These are phyloP conservation scores for Camellia oleifera DNA, from an alignment of 179 eudicot species.

Conservation along the genomic window DNA sequence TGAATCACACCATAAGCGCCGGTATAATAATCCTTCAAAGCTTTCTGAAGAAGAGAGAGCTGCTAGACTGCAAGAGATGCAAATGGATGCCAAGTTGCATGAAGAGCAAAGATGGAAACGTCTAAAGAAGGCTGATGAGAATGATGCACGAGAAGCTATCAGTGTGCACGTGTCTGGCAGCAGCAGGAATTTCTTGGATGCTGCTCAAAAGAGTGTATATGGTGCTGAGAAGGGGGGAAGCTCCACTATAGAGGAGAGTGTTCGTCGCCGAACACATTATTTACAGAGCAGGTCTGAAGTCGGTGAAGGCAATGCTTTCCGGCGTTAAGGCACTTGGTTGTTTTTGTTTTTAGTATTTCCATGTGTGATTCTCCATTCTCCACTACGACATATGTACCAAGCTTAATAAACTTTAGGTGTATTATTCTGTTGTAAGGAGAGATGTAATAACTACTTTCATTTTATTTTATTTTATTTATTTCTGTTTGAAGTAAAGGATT, in stretches of 20 bases:
- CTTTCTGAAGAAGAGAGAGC: conserved; percentile 93
- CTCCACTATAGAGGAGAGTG: conserved; percentile 87
- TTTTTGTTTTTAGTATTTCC: background rate
- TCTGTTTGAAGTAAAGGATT: background rate
- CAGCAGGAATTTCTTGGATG: conserved; percentile 68
- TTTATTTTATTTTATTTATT: background rate
- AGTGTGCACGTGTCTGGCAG: conserved; percentile 20
- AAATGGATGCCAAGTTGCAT: conserved; percentile 83
- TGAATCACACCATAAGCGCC: conserved; percentile 41
- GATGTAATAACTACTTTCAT: background rate
- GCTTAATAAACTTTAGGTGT: conserved; percentile 5
- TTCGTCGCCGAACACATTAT: conserved; percentile 81
- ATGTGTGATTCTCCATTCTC: background rate
- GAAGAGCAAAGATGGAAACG: conserved; percentile 93
- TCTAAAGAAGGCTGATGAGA: conserved; percentile 78
- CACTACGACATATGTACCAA: background rate
- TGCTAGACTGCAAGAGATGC: conserved; percentile 80
- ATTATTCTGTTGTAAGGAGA: background rate
- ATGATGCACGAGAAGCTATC: conserved; percentile 69
- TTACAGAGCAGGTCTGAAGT: conserved; percentile 61
- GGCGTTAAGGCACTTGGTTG: conserved; percentile 41
- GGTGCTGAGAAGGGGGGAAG: conserved; percentile 94
- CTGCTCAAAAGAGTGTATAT: conserved; percentile 70
- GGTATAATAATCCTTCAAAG: conserved; percentile 34
- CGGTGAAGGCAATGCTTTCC: conserved; percentile 75